These are phyloP conservation scores for Neoarthrinium moseri DNA, from an alignment of 2,329 filamentous ascomycete species.

Conservation along the genomic window DNA sequence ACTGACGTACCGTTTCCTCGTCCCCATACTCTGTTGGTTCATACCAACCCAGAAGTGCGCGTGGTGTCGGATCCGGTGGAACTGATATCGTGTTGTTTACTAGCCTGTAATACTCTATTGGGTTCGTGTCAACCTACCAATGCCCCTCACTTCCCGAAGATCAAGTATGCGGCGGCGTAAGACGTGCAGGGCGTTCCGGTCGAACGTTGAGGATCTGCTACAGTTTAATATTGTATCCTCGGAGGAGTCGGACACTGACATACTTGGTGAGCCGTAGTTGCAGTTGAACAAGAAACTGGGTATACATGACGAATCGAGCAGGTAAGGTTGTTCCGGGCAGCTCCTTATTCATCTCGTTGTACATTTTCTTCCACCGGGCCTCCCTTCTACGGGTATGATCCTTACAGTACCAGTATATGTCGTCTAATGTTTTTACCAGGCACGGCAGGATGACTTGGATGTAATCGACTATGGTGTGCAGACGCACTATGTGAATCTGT, in stretches of 20 bases:
- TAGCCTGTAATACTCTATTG: constrained; percentile 11
- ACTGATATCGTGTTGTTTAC: constrained; percentile 11
- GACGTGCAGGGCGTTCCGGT: constrained; percentile 52
- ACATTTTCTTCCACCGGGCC: constrained; percentile 59
- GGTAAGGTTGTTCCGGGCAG: constrained; percentile 49
- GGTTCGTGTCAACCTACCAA: constrained; percentile 38
- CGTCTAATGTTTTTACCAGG: constrained; percentile 48
- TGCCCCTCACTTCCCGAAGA: constrained; percentile 51
- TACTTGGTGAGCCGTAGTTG: constrained; percentile 49
- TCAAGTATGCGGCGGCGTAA: constrained; percentile 47
- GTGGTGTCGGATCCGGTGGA: constrained; percentile 24
- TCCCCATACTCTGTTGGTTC: constrained; percentile 25
- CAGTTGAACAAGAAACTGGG: constrained; percentile 50
- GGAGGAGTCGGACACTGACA: constrained; percentile 9
- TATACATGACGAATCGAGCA: constrained; percentile 55
- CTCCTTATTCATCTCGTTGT: constrained; percentile 53
- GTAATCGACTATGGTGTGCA: constrained; percentile 52
- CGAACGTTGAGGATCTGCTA: constrained; percentile 50
- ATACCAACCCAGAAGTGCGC: constrained; percentile 22
- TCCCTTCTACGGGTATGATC: constrained; percentile 46
- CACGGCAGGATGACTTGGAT: constrained; percentile 57
- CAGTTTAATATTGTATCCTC: constrained; percentile 14
- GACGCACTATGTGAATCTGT: constrained; percentile 47
- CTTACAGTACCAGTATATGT: constrained; percentile 52
- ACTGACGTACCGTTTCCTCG: constrained; percentile 22